Percentiles rank a stretch among this genome's conserved stretches.
Evolutionary conservation across 2,329 filamentous ascomycete species (phyloP).

Genomic region (Colletotrichum coccodes): DNA sequence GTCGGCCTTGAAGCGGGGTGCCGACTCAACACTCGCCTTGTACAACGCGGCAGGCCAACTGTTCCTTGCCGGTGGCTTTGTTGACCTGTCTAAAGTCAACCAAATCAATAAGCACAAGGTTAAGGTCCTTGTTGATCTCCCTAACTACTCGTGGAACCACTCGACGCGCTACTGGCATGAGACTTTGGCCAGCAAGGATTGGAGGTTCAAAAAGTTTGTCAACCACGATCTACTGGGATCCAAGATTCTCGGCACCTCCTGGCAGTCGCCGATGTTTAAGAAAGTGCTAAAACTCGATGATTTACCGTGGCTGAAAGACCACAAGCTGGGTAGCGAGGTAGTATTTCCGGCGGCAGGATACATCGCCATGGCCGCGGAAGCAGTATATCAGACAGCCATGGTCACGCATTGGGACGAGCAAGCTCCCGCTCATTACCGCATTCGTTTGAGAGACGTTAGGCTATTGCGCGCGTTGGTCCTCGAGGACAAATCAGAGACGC

Average conservation of each 20-base stretch:
- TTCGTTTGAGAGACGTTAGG: background rate
- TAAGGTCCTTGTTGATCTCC: slow-evolving; percentile 1
- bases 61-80: background rate
- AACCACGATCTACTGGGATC: slow-evolving; percentile 15
- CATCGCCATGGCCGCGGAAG: slow-evolving; percentile 4
- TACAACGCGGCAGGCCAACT: slow-evolving; percentile 4
- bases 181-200: background rate
- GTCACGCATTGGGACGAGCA: background rate
- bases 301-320: slow-evolving; percentile 51
- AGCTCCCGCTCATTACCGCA: background rate
- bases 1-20: background rate
- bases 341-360: slow-evolving; percentile 42
- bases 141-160: slow-evolving; percentile 21
- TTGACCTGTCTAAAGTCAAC: background rate
- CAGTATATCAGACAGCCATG: background rate
- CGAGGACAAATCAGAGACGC: background rate
- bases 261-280: background rate
- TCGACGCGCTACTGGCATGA: slow-evolving; percentile 13
- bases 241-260: background rate
- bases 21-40: background rate
- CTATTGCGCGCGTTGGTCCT: background rate
- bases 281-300: background rate
- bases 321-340: slow-evolving; percentile 52
- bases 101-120: background rate
- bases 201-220: slow-evolving; percentile 3